Evolutionary conservation across 306 rosid genomes (phyloP), one percentile per base, ranked within the genome.

Genomic region (Vigna unguiculata): DNA sequence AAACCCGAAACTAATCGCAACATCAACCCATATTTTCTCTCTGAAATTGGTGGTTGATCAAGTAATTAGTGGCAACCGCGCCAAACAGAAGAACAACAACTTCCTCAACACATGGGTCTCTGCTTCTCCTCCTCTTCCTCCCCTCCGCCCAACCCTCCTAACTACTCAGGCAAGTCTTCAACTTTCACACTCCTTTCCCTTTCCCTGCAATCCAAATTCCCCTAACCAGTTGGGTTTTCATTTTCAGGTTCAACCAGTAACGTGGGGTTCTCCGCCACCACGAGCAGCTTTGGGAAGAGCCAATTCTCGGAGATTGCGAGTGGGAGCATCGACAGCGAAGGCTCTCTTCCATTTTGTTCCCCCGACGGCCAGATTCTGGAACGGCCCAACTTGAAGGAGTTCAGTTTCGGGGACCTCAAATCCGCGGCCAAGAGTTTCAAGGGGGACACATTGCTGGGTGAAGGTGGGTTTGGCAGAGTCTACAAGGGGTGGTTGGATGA

Each of bases 401-500:
- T 88, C 89, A 85, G 68, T 25, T 83, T 82, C 46, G 66, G 79
- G 2, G 97, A 94, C 25, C 2, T 94, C 83, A 91, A 80, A 80
- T 58, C 89, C 2, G 91, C 93, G 0, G 80, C 98, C 0, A 90
- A 64, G 84, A 84, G 81, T 54, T 94, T 94, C 91, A 94, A 80
- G 69, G 8, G 86, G 0, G 96, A 89, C 53, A 22, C 82, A 30
- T 78, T 92, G 71, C 81, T 91, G 1, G 98, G 98, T 17, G 93
- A 89, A 58, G 98, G 98, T 21, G 98, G 97, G 1, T 94, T 94
- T 63, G 98, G 98, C 14, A 86, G 45, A 81, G 98, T 94, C 28
- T 92, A 83, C 81, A 94, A 83, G 36, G 97, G 96, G n/a, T 92
- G 97, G 96, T 82, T 94, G 13, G 96, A 92, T 79, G 91, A 81